Evolutionary conservation across 2,329 filamentous ascomycete species (phyloP).

Genomic region (Beauveria bassiana): DNA sequence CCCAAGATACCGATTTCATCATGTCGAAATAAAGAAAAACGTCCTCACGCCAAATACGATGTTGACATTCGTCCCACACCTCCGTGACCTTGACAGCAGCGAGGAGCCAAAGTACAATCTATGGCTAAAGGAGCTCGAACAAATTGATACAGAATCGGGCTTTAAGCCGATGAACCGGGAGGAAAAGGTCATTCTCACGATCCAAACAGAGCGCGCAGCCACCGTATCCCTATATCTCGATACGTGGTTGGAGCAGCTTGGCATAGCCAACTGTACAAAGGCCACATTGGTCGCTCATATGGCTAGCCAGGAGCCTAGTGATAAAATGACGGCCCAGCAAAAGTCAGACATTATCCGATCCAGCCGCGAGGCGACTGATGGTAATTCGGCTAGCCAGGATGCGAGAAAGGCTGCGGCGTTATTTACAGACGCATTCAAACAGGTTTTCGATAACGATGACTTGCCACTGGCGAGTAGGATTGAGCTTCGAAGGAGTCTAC

Average conservation of each 20-base stretch:
- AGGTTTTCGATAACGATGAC: conserved; percentile 38
- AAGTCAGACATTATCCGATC: conserved; percentile 44
- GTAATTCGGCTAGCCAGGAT: conserved; percentile 28
- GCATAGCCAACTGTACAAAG: conserved; percentile 44
- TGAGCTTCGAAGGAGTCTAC: conserved; percentile 43
- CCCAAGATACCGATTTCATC: conserved; percentile 51
- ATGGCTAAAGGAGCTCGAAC: conserved; percentile 51
- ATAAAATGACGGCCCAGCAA: conserved; percentile 45
- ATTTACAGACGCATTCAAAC: conserved; percentile 51
- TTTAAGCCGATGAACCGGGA: conserved; percentile 46
- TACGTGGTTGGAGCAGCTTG: conserved; percentile 42
- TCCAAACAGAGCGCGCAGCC: conserved; percentile 43
- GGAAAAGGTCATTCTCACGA: conserved; percentile 41
- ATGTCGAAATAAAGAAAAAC: conserved; percentile 52
- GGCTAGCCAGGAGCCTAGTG: conserved; percentile 39
- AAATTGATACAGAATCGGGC: conserved; percentile 49
- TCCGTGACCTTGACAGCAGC: conserved; percentile 48
- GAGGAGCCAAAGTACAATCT: conserved; percentile 47
- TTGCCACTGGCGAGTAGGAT: conserved; percentile 30
- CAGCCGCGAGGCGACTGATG: conserved; percentile 33
- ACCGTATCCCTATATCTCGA: conserved; percentile 47
- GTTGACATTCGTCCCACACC: conserved; percentile 52
- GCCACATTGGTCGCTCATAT: conserved; percentile 46
- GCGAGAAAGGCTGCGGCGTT: conserved; percentile 36
- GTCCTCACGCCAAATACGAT: conserved; percentile 53